Percentiles rank a stretch among this genome's conserved stretches.
Conservation (phyloP, 2,329 filamentous ascomycete genomes). For the Torrubiella hemipterigena region DNA sequence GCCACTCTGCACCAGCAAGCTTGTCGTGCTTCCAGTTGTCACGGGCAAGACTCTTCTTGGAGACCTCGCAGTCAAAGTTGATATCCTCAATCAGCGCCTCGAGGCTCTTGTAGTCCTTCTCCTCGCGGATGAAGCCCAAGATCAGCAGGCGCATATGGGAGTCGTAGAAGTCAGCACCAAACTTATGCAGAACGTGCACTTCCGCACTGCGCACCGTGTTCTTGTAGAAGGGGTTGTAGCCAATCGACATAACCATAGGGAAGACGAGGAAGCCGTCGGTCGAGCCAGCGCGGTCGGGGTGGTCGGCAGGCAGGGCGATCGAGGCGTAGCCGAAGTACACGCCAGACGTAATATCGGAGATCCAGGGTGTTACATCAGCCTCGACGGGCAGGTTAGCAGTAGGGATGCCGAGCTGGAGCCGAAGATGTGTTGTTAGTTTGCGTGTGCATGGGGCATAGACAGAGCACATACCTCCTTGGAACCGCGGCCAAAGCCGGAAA, state of each 20-base stretch:
- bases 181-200: slow-evolving; percentile 75
- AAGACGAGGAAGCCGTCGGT: slow-evolving; percentile 35
- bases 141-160: slow-evolving; percentile 68
- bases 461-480: slow-evolving; percentile 63
- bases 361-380: slow-evolving; percentile 46
- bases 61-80: slow-evolving; percentile 74
- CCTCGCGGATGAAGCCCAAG: slow-evolving; percentile 77
- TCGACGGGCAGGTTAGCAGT: slow-evolving; percentile 85
- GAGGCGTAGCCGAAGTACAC: slow-evolving; percentile 92
- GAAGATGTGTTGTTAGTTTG: slow-evolving; percentile 3
- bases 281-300: slow-evolving; percentile 25
- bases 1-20: slow-evolving; percentile 24
- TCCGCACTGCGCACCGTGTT: slow-evolving; percentile 80
- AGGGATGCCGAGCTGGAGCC: slow-evolving; percentile 71
- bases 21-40: slow-evolving; percentile 40
- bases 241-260: slow-evolving; percentile 88
- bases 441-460: not conserved
- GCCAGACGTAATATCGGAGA: slow-evolving; percentile 55
- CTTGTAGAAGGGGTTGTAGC: slow-evolving; percentile 96
- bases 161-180: slow-evolving; percentile 75
- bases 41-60: slow-evolving; percentile 58
- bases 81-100: slow-evolving; percentile 86
- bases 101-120: slow-evolving; percentile 75
- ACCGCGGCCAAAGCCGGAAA: slow-evolving; percentile 86
- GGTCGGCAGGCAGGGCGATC: slow-evolving; percentile 43